Evolutionary conservation across 352 stramenopile species (phyloP), one percentile per base, ranked within the genome.

Genomic region (Aphanomyces cochlioides): DNA sequence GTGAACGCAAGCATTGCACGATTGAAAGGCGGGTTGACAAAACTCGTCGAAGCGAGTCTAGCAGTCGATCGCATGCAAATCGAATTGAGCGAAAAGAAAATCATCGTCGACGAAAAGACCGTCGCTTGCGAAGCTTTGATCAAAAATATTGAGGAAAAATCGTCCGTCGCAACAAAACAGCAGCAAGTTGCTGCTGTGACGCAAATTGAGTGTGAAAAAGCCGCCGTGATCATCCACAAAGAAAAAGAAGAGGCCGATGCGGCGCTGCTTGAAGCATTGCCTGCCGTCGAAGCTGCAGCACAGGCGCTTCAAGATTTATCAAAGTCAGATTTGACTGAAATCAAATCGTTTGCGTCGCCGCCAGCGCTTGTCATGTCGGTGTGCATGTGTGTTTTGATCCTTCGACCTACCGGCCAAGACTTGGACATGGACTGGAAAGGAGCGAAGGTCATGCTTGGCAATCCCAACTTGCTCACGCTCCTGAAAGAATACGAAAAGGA

Each of bases 401-500:
- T 98, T 21, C 93, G 95, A 15, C 95, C 95, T 4, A 98, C 94
- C 0, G 92, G 93, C 0, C 87, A 96, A 72, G 86, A 94, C 58
- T 80, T 98, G 5, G 93, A 97, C 38, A 75, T 97, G 10, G 93
- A 97, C 64, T 96, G 88, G 85, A 97, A 98, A 72, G 93, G 94
- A 12, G 90, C 91, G 17, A 98, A 98, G 70, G 90, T 97, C 53
- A 98, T 98, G 95, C 78, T 98, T 41, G 90, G 85, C 56, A 96
- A 98, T 21, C 81, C 89, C 0, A 95, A 93, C 59, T 74, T 98
- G 45, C 87, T 98, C 48, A 85, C 83, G 4, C 79, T 92, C 34
- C 77, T 98, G 4, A 98, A 98, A 61, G 88, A 94, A 61, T 98
- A 98, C 77, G 90, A 97, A 57, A 98, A 98, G 67, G 93, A 98